phyloP scores from a whole-genome alignment of 2,329 filamentous ascomycete genomes.

The Escovopsis weberi region DNA sequence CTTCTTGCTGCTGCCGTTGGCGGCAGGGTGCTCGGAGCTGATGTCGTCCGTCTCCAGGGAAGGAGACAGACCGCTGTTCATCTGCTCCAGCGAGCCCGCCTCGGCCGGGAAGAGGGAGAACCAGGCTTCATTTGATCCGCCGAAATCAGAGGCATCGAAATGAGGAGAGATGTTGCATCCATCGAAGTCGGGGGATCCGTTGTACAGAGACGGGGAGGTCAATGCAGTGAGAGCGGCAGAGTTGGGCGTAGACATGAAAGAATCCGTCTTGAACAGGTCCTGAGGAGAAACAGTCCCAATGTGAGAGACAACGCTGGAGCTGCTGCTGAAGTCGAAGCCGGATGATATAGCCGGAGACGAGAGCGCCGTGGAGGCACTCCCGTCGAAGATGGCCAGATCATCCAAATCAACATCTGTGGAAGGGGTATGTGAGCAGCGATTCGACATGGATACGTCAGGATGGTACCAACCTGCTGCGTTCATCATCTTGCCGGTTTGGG shows the following conservation, averaged over 20 bases:
- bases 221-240: conserved; percentile 70
- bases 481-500: conserved; percentile 30
- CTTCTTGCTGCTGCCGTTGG: conserved; percentile 23
- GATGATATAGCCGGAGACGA: conserved; percentile 37
- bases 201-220: conserved; percentile 68
- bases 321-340: conserved; percentile 35
- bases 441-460: not conserved
- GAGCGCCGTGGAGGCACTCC: conserved; percentile 34
- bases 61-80: conserved; percentile 26
- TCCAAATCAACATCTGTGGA: conserved; percentile 41
- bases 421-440: conserved; percentile 17
- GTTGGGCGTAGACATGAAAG: conserved; percentile 62
- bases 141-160: conserved; percentile 47
- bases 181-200: conserved; percentile 64
- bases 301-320: conserved; percentile 36
- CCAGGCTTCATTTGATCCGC: conserved; percentile 44
- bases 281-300: conserved; percentile 69
- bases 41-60: conserved; percentile 31
- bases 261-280: conserved; percentile 59
- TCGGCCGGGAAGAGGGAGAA: conserved; percentile 56
- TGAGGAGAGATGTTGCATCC: conserved; percentile 67
- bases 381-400: conserved; percentile 43
- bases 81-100: conserved; percentile 12
- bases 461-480: conserved; percentile 25
- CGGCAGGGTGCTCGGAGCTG: conserved; percentile 27